Conservation (phyloP, 1,284 basidiomycete species). For the Takashimella koratensis region DNA sequence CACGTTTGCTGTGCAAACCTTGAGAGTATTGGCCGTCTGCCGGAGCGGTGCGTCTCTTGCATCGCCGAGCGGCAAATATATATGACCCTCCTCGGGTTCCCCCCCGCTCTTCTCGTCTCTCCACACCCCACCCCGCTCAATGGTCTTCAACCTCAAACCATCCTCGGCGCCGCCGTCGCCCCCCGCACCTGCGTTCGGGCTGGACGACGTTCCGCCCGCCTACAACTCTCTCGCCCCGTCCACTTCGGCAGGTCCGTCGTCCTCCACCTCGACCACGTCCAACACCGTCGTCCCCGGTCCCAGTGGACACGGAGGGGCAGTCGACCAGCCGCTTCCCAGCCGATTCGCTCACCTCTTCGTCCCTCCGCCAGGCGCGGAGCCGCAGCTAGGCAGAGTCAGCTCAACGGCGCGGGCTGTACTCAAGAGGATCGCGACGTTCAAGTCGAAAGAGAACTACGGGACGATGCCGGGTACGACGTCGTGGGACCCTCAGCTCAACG, state of each 20-base stretch:
- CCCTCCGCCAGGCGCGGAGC: constrained; percentile 31
- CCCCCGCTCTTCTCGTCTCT: not conserved
- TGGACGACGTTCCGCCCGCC: constrained; percentile 30
- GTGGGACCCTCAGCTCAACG: constrained; percentile 24
- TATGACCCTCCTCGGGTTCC: no score
- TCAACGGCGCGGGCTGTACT: constrained; percentile 7
- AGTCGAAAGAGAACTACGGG: not conserved
- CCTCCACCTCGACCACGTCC: constrained; percentile 1
- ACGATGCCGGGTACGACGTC: not conserved
- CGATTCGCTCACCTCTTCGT: constrained; percentile 26
- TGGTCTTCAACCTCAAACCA: constrained; percentile 2
- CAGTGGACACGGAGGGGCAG: not conserved
- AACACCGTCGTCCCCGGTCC: no score
- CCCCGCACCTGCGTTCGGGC: constrained; percentile 1
- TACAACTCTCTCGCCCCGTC: constrained; percentile 25
- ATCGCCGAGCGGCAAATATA: no score
- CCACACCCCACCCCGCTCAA: not conserved
- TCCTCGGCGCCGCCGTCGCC: constrained; percentile 2
- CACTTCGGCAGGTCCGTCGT: not conserved
- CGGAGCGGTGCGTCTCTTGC: no score
- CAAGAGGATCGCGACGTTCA: constrained; percentile 5
- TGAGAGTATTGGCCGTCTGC: no score
- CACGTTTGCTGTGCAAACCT: no score
- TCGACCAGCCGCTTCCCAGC: constrained; percentile 14
- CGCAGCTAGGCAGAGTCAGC: constrained; percentile 13